Evolutionary conservation across 192 early-diverging fungal species (phyloP), one percentile per base, ranked within the genome.

Genomic region (Backusella liffmaniae): DNA sequence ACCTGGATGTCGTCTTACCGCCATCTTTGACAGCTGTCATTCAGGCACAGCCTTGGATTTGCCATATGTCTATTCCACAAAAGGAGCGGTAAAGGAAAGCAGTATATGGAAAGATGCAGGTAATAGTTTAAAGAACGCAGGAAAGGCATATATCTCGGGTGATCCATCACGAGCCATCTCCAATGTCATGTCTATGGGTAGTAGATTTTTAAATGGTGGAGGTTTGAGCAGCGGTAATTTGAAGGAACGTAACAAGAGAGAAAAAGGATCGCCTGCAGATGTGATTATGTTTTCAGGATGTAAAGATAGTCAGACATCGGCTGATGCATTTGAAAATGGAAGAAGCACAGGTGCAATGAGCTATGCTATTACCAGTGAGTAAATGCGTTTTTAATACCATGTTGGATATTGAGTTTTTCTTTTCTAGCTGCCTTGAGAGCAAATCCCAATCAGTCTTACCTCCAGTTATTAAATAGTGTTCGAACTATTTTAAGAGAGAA

Each of bases 11-110:
- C 86, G 93, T 26, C 77, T 95, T 73, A 95, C 94, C 0, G 94
- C 90, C 0, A 91, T 95, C 51, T 94, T 93, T 79, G 94, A 95
- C 79, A 93, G 90, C 72, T 95, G 94, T 78, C 92, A 95, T 75
- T 94, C 92, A 21, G 94, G 92, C 32, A 90, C 94, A 7, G 92
- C 91, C 0, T 80, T 95, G 36, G 94, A 95, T 74, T 80, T 95
- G 53, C 93, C 94, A 1, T 95, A 89, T 73, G 85, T 88, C 75
- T 95, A 95, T 73, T 88, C 89, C 53, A 92, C 90, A n/a, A 37
- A 84, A 49, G 93, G 94, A 42, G 70, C 78, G 4, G 46, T 89
- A 26, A 89, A 89, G 29, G 86, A 89, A 21, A 36, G 67, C 9
- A 87, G 77, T 56, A 7, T 87, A 5, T 69, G 87, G 62, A 65